These are phyloP conservation scores for Ophiostoma ips DNA, from an alignment of 2,329 filamentous ascomycete genomes.

Conservation along the genomic window DNA sequence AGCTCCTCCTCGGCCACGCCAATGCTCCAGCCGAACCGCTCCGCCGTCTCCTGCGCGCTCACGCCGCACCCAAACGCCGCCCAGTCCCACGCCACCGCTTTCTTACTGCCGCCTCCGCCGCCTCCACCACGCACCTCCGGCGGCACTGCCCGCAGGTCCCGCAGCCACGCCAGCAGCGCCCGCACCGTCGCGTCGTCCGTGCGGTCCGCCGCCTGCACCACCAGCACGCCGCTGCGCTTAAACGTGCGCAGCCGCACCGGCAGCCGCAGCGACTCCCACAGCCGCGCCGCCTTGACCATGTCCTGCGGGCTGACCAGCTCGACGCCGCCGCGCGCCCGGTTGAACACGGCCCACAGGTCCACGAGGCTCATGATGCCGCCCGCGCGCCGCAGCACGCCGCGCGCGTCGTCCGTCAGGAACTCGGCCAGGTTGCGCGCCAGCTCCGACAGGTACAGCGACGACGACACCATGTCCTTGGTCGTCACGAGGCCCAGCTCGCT, in stretches of 20 bases:
- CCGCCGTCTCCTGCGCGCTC: constrained; percentile 77
- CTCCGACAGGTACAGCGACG: constrained; percentile 74
- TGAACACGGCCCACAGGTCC: constrained; percentile 90
- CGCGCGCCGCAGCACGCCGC: constrained; percentile 62
- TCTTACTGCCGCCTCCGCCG: background rate
- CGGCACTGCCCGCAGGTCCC: constrained; percentile 52
- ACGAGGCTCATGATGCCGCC: constrained; percentile 83
- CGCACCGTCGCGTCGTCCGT: constrained; percentile 83
- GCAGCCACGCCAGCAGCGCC: constrained; percentile 63
- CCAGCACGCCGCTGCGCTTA: constrained; percentile 73
- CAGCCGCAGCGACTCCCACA: constrained; percentile 79
- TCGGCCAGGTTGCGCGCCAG: constrained; percentile 74
- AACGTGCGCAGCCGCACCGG: constrained; percentile 80
- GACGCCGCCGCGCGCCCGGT: constrained; percentile 80
- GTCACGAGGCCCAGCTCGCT: constrained; percentile 80
- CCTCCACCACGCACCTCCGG: constrained; percentile 22
- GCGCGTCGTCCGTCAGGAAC: constrained; percentile 73
- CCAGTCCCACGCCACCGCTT: constrained; percentile 60
- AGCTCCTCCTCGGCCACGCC: constrained; percentile 91
- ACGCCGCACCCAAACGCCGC: constrained; percentile 66
- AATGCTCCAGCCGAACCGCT: constrained; percentile 91
- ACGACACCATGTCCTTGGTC: constrained; percentile 73
- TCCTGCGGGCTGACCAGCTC: constrained; percentile 86
- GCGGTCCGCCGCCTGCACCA: constrained; percentile 76
- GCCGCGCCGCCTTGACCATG: constrained; percentile 73